Evolutionary conservation across 2,329 filamentous ascomycete genomes (phyloP), one percentile per base, ranked within the genome.

Genomic region (Bipolaris cookei): DNA sequence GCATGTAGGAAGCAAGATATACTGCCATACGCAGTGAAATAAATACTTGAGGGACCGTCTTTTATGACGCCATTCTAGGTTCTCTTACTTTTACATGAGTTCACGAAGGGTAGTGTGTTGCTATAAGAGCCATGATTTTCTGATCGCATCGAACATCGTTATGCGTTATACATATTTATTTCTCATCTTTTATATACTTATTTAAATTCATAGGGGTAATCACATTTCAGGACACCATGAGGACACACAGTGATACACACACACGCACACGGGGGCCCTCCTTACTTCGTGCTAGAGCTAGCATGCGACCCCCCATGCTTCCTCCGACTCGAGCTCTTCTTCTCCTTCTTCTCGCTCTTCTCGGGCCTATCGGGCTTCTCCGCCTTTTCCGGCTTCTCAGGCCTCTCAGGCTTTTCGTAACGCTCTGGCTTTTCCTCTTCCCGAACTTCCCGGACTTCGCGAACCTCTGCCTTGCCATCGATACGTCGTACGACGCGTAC

Each of bases 401-500:
- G 18, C 0, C 23, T 39, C 28, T 56, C 54, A 0, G 42, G 42
- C 21, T 38, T 44, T 18, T 54, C 51, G 18, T 23, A 37, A 4
- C 21, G 37, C 45, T 55, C 52, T 1, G 45, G 46, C 16, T 5
- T 32, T 28, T 51, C 18, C n/a, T 54, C 55, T 34, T 54, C 45
- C 13, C 45, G 11, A 10, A 44, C 34, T 13, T 35, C 32, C 10
- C 32, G n/a, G 13, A 39, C 44, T 42, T 56, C 54, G 20, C 49
- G 16, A 3, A 43, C 42, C 16, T 58, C 55, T 21, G 39, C 43
- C 38, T 49, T 58, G 20, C 51, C 46, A 14, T 48, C 51, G 6
- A 58, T 54, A 6, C 55, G 43, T 43, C 55, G 42, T 21, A 60
- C 44, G 8, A 56, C 50, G n/a, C 50, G 47, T 5, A 85, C 86